These are phyloP conservation scores for Aureobasidium sp. DNA, from an alignment of 2,329 filamentous ascomycete species.

Conservation along the genomic window DNA sequence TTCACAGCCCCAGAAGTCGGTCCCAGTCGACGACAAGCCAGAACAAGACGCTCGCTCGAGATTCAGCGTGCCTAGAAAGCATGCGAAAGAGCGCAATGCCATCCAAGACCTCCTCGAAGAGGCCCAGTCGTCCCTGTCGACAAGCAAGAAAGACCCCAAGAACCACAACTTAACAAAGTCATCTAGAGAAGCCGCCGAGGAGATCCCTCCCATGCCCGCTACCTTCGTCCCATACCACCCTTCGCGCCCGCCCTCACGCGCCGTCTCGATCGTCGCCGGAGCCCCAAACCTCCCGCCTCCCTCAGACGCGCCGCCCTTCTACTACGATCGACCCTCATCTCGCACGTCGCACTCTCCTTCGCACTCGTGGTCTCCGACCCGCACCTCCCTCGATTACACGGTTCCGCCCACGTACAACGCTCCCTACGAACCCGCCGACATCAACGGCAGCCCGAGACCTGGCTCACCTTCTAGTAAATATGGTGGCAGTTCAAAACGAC, in stretches of 20 bases:
- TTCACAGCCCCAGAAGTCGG: slow-evolving; percentile 4
- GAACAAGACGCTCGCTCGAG: not conserved
- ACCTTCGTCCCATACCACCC: slow-evolving; percentile 30
- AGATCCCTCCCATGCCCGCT: slow-evolving; percentile 15
- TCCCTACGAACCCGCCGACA: slow-evolving; percentile 76
- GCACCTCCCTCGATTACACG: slow-evolving; percentile 54
- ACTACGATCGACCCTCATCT: slow-evolving; percentile 52
- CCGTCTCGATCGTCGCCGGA: slow-evolving; percentile 45
- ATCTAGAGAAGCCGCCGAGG: slow-evolving; percentile 17
- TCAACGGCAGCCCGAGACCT: slow-evolving; percentile 84
- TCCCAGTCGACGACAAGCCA: slow-evolving; percentile 4
- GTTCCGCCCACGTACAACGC: slow-evolving; percentile 64
- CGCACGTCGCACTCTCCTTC: slow-evolving; percentile 47
- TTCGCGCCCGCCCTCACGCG: slow-evolving; percentile 40
- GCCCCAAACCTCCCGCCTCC: slow-evolving; percentile 49
- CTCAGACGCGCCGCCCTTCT: slow-evolving; percentile 55
- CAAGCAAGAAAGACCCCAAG: not conserved
- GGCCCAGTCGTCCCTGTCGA: slow-evolving; percentile 7
- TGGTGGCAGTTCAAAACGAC: slow-evolving; percentile 77
- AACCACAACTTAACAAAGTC: slow-evolving; percentile 17
- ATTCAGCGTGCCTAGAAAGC: slow-evolving; percentile 22
- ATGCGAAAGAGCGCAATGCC: slow-evolving; percentile 21
- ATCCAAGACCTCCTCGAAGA: slow-evolving; percentile 9
- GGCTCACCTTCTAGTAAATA: slow-evolving; percentile 87
- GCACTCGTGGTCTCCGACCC: slow-evolving; percentile 50